phyloP scores from a whole-genome alignment of 2,329 filamentous ascomycete species.

The Botrytis medusae region DNA sequence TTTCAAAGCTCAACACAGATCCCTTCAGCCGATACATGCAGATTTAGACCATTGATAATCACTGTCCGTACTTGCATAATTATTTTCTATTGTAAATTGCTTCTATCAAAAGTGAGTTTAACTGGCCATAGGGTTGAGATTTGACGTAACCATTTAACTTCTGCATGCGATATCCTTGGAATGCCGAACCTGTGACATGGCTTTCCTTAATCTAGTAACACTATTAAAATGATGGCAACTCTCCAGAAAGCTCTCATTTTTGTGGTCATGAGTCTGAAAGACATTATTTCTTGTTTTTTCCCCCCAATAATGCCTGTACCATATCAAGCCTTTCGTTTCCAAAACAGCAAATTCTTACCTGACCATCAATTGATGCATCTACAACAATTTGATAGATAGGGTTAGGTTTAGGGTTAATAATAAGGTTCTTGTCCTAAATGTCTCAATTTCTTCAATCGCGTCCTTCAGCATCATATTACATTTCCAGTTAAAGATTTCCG shows the following conservation, averaged over 20 bases:
- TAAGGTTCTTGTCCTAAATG: background rate
- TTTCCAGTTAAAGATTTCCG: background rate
- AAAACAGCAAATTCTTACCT: background rate
- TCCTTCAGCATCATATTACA: background rate
- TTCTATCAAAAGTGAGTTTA: background rate
- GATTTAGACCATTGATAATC: background rate
- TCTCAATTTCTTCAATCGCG: fast-evolving
- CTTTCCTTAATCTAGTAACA: background rate
- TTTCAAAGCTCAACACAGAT: background rate
- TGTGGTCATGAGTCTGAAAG: background rate
- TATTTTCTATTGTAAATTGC: background rate
- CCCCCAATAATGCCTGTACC: no score
- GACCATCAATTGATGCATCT: background rate
- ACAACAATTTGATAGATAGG: no score
- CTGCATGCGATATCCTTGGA: background rate
- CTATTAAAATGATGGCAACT: no score
- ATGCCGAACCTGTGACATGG: background rate
- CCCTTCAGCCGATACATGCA: background rate
- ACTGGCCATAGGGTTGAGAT: background rate
- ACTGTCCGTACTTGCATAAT: background rate
- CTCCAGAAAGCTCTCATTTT: background rate
- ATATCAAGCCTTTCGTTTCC: background rate
- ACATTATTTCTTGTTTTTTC: background rate
- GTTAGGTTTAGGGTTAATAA: no score
- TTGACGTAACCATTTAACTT: background rate